phyloP scores from a whole-genome alignment of 2,329 filamentous ascomycete species.

The Fusarium ambrosium region DNA sequence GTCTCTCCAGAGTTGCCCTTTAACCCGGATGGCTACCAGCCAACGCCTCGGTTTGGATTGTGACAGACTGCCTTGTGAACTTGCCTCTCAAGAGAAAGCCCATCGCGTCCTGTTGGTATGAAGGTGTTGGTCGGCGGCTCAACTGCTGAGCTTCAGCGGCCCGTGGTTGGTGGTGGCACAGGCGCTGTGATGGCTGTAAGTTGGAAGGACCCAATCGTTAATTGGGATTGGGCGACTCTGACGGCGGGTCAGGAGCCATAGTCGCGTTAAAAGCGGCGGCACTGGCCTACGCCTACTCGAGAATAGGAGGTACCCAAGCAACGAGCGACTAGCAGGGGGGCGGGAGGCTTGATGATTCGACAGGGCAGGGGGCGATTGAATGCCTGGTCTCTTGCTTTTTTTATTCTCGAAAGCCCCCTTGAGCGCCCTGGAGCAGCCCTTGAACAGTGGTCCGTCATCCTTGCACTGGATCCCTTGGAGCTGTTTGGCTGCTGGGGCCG shows the following conservation, averaged over 20 bases:
- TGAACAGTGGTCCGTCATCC: conserved; percentile 30
- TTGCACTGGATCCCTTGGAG: conserved; percentile 35
- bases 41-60: conserved; percentile 30
- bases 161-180: conserved; percentile 32
- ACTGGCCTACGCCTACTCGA: conserved; percentile 39
- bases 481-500: conserved; percentile 43
- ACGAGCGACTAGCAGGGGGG: conserved; percentile 21
- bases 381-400: conserved; percentile 42
- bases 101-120: conserved; percentile 14
- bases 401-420: conserved; percentile 42
- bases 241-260: conserved; percentile 32
- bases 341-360: conserved; percentile 39
- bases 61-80: conserved; percentile 26
- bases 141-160: conserved; percentile 14
- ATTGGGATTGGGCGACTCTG: conserved; percentile 41
- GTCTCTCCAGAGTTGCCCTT: conserved; percentile 24
- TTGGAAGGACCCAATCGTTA: conserved; percentile 31
- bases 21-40: conserved; percentile 27
- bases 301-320: conserved; percentile 22
- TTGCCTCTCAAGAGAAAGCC: conserved; percentile 15
- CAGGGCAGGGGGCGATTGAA: conserved; percentile 19
- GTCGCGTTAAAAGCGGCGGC: conserved; percentile 46
- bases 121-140: conserved; percentile 37
- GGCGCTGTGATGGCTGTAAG: conserved; percentile 44
- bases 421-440: conserved; percentile 16